Evolutionary conservation across 495 filamentous ascomycete genomes (phyloP).

Genomic region (Massariosphaeria phaeospora): DNA sequence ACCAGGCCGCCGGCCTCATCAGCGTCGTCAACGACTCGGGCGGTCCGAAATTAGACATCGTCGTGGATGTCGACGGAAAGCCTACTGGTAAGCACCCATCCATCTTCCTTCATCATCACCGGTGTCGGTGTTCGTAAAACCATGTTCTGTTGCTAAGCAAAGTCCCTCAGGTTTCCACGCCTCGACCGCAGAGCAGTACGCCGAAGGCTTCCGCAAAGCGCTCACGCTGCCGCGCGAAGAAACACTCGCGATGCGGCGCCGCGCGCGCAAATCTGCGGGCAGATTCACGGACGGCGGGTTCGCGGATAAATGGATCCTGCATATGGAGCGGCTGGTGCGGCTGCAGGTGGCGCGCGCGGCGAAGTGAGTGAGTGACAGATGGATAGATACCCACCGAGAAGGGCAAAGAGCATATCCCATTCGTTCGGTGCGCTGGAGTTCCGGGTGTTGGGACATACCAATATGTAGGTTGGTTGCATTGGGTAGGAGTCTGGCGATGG

Average conservation of each 20-base stretch:
- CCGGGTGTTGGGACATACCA: not conserved
- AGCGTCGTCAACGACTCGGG: constrained; percentile 87
- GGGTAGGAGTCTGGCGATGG: no score
- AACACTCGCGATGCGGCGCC: constrained; percentile 62
- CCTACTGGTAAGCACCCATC: constrained; percentile 64
- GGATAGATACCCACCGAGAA: not conserved
- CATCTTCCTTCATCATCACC: not conserved
- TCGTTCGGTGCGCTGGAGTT: not conserved
- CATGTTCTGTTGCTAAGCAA: not conserved
- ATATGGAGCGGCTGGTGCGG: constrained; percentile 65
- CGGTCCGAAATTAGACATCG: constrained; percentile 89
- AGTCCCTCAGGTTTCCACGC: constrained; percentile 75
- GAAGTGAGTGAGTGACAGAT: not conserved
- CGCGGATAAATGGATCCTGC: constrained; percentile 62
- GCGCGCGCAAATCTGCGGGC: constrained; percentile 69
- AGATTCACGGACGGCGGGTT: constrained; percentile 89
- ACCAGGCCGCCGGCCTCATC: constrained; percentile 90
- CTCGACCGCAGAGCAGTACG: constrained; percentile 68
- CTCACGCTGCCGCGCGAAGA: constrained; percentile 62
- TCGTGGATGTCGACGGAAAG: constrained; percentile 67
- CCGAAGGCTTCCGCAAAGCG: constrained; percentile 68
- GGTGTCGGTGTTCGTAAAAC: no score
- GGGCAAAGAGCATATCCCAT: no score
- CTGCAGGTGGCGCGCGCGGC: constrained; percentile 35
- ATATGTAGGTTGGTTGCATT: no score